phyloP scores from a whole-genome alignment of 805 yeast species.

The Hanseniaspora nectarophila region DNA sequence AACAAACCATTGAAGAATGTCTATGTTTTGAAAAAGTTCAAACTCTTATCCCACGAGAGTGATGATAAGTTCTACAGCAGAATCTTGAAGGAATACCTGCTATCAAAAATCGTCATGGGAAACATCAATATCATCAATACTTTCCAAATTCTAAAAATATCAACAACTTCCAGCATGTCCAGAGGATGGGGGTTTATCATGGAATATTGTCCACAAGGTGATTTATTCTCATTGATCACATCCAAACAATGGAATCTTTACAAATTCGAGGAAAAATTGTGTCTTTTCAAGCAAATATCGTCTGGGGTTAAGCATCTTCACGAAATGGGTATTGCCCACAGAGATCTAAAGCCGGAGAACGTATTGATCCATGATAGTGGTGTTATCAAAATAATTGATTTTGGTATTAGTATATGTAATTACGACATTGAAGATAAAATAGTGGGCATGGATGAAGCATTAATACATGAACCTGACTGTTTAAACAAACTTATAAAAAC shows the following conservation, averaged over 20 bases:
- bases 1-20: conserved; percentile 29
- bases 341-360: conserved; percentile 68
- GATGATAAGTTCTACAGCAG: conserved; percentile 54
- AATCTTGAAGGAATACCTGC: conserved; percentile 50
- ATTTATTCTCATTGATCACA: conserved; percentile 44
- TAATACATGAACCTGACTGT: background rate
- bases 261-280: conserved; percentile 42
- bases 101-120: conserved; percentile 43
- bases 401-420: conserved; percentile 44
- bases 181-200: conserved; percentile 70
- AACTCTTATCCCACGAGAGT: conserved; percentile 47
- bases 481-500: background rate
- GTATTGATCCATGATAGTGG: conserved; percentile 50
- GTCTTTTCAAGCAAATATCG: conserved; percentile 57
- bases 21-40: conserved; percentile 57
- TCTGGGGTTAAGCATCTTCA: conserved; percentile 54
- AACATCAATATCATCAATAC: conserved; percentile 52
- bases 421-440: conserved; percentile 44
- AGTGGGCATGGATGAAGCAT: conserved; percentile 30
- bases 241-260: conserved; percentile 50
- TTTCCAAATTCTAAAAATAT: conserved; percentile 43
- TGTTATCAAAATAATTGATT: conserved; percentile 57
- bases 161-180: conserved; percentile 40
- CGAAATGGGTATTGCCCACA: conserved; percentile 54
- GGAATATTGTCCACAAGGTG: conserved; percentile 53